phyloP scores from a whole-genome alignment of 768 basidiomycete species.

The Xerocomus potaroensis region DNA sequence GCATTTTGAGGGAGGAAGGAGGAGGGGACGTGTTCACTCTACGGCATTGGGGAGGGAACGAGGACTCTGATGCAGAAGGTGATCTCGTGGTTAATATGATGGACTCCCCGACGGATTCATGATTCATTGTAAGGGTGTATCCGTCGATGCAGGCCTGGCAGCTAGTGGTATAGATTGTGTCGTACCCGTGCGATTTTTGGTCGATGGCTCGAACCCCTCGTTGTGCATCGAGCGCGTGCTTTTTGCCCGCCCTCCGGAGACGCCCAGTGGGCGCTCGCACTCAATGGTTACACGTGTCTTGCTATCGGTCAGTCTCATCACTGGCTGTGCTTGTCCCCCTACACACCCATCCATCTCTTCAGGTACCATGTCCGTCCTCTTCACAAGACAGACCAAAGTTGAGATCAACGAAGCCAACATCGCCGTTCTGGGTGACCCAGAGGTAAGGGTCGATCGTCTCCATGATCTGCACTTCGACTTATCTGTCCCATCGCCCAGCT shows the following conservation, averaged over 20 bases:
- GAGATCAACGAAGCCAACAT: constrained; percentile 63
- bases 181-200: no score
- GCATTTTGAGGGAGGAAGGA: constrained; percentile 59
- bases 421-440: constrained; percentile 52
- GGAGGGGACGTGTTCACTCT: constrained; percentile 49
- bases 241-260: constrained; percentile 2
- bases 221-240: no score
- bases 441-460: constrained; percentile 33
- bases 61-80: constrained; percentile 23
- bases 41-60: constrained; percentile 37
- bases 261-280: constrained; percentile 7
- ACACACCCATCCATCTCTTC: no score
- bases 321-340: no score
- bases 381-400: constrained; percentile 20
- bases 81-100: constrained; percentile 21
- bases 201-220: no score
- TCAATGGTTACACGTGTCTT: constrained; percentile 13
- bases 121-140: constrained; percentile 6
- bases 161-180: constrained; percentile 11
- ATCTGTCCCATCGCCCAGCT: constrained; percentile 5
- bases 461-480: not conserved
- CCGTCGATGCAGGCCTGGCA: no score
- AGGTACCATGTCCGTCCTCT: constrained; percentile 6
- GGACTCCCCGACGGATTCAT: constrained; percentile 18
- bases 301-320: not conserved